Percentiles rank a stretch among this genome's conserved stretches.
Conservation (phyloP, 2,329 filamentous ascomycete genomes). For the Drechmeria coniospora region DNA sequence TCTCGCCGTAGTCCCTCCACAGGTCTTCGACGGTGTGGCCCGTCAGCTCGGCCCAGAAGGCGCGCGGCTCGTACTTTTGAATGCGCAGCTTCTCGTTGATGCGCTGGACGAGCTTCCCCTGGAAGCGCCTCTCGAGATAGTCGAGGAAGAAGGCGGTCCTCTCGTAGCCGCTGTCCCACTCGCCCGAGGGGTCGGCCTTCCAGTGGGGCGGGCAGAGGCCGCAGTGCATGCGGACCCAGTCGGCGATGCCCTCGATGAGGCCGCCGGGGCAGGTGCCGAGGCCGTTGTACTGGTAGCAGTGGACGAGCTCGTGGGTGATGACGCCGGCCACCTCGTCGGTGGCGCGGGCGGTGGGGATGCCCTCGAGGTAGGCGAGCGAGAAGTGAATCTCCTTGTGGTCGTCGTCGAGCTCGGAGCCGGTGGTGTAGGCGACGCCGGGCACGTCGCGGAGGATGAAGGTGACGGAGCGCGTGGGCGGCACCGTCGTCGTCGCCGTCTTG, state of each 20-base stretch:
- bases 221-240: slow-evolving; percentile 73
- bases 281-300: slow-evolving; percentile 78
- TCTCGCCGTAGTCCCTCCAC: slow-evolving; percentile 55
- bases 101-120: slow-evolving; percentile 40
- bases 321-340: slow-evolving; percentile 63
- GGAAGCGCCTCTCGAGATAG: slow-evolving; percentile 59
- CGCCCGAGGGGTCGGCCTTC: slow-evolving; percentile 40
- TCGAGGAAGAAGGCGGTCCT: slow-evolving; percentile 83
- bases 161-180: slow-evolving; percentile 87
- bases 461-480: slow-evolving; percentile 62
- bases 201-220: slow-evolving; percentile 70
- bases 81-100: slow-evolving; percentile 53
- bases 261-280: slow-evolving; percentile 50
- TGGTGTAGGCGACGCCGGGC: slow-evolving; percentile 80
- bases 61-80: slow-evolving; percentile 46
- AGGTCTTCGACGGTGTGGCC: slow-evolving; percentile 50
- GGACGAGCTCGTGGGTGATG: slow-evolving; percentile 81
- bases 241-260: slow-evolving; percentile 79
- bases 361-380: slow-evolving; percentile 56
- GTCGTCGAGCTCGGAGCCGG: slow-evolving; percentile 57
- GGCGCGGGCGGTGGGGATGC: slow-evolving; percentile 26
- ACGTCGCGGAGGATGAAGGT: slow-evolving; percentile 70
- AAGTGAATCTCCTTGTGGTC: slow-evolving; percentile 93
- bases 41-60: slow-evolving; percentile 54
- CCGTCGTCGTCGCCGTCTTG: slow-evolving; percentile 21